Percentiles rank a stretch among this genome's conserved stretches.
phyloP scores from a whole-genome alignment of 106 monocot species.

The Dendrobium chrysotoxum region DNA sequence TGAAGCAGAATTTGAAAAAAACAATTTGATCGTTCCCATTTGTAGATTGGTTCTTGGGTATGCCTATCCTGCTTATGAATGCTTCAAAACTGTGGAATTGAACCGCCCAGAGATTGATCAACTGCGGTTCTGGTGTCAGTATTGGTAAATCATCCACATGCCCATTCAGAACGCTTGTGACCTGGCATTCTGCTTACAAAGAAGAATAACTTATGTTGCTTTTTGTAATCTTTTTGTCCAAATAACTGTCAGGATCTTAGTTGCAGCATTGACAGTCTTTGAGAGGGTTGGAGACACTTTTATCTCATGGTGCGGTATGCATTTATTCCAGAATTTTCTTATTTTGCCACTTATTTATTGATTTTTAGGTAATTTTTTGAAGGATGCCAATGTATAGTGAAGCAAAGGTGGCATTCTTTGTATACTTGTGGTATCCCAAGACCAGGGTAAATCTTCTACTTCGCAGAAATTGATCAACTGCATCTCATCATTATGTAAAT shows the following conservation, averaged over 20 bases:
- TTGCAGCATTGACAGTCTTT: constrained; percentile 58
- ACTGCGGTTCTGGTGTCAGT: constrained; percentile 66
- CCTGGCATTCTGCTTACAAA: not conserved
- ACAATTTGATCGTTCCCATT: not conserved
- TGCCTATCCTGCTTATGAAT: constrained; percentile 70
- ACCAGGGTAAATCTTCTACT: constrained; percentile 50
- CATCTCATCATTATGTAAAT: not conserved
- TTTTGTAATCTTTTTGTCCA: not conserved
- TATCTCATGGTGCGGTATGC: constrained; percentile 59
- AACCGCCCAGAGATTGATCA: constrained; percentile 64
- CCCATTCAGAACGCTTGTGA: not conserved
- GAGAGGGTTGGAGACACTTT: constrained; percentile 75
- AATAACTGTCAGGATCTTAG: constrained; percentile 57
- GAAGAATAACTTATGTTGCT: not conserved
- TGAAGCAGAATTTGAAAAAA: not conserved
- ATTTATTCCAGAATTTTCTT: not conserved
- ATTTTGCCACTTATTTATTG: not conserved
- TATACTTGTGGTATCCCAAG: constrained; percentile 92
- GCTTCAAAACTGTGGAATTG: constrained; percentile 65
- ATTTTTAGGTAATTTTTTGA: constrained; percentile 3
- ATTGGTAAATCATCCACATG: constrained; percentile 31
- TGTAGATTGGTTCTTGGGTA: constrained; percentile 62
- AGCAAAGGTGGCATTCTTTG: constrained; percentile 80
- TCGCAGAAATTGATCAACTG: not conserved
- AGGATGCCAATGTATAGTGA: constrained; percentile 94